Evolutionary conservation across 805 yeast genomes (phyloP), one percentile per base, ranked within the genome.

Genomic region (Peterozyma toletana): DNA sequence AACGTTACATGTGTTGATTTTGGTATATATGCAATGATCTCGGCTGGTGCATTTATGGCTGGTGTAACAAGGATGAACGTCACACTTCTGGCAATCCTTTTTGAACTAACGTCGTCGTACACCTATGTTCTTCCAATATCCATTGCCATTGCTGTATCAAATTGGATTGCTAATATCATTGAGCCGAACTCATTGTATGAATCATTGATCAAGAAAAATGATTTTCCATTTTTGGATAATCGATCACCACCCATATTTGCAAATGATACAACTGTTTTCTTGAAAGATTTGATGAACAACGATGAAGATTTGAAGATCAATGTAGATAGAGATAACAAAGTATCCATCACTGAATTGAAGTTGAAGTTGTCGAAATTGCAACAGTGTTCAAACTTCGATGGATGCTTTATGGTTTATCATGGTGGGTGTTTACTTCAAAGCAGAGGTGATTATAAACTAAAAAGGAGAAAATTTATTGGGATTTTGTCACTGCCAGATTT

Each of bases 41-140:
- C 75, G n/a, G 78, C 78, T 0, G 80, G 78, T 11, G 72, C 78
- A 0, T 73, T 73, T 46, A 74, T 74, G 78, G 80, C 78, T 1
- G 80, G 79, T 5, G 71, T 73, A 4, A 74, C 80, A 2, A 55
- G 78, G 46, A 74, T 74, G 80, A 73, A 74, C 41, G 71, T 74
- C 35, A 71, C 79, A 3, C 55, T 74, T 31, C 77, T 75, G 1
- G 71, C 72, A 3, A 73, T 75, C 34, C 53, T 74, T 34, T 74
- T 74, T 53, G 83, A 77, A 52, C 56, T 77, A 31, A 77, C 83
- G 1, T 75, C 79, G 17, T 70, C 78, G 11, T 69, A 77, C 45
- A 74, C 75, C 21, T 76, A 76, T 52, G 81, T 77, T 10, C 54
- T 77, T 17, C 83, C 83, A 0, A 73, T 77, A 42, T 68, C 81